These are phyloP conservation scores for Wickerhamiella dianesei DNA, from an alignment of 805 yeast genomes.

Conservation along the genomic window DNA sequence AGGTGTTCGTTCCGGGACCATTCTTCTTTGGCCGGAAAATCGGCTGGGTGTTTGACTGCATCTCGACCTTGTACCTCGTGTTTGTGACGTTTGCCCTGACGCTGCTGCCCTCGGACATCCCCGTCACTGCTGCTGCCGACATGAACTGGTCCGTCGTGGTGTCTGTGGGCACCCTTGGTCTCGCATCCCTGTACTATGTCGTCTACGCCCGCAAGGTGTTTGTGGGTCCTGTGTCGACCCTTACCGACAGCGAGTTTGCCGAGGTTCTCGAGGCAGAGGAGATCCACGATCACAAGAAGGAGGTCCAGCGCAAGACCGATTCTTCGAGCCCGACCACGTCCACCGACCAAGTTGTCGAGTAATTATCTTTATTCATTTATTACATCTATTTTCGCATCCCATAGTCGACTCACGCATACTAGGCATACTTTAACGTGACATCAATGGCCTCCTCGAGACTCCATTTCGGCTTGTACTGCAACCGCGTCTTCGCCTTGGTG, in stretches of 20 bases:
- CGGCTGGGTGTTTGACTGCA: slow-evolving; percentile 33
- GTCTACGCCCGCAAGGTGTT: slow-evolving; percentile 47
- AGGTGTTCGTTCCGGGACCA: slow-evolving; percentile 44
- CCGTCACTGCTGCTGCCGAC: slow-evolving; percentile 43
- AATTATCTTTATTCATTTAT: background rate
- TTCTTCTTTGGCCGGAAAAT: slow-evolving; percentile 41
- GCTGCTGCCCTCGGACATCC: slow-evolving; percentile 42
- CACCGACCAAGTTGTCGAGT: background rate
- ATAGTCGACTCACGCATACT: background rate
- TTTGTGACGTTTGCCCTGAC: slow-evolving; percentile 36
- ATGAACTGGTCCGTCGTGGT: slow-evolving; percentile 60
- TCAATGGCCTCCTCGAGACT: slow-evolving; percentile 50
- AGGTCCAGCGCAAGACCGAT: background rate
- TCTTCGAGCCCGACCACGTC: background rate
- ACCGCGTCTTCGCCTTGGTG: slow-evolving; percentile 60
- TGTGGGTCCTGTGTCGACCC: slow-evolving; percentile 36
- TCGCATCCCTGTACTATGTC: slow-evolving; percentile 38
- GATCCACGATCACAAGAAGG: background rate
- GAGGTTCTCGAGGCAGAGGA: slow-evolving; percentile 1
- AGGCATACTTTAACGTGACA: slow-evolving; percentile 7
- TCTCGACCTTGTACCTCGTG: slow-evolving; percentile 33
- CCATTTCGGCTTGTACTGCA: slow-evolving; percentile 76
- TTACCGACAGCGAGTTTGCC: slow-evolving; percentile 1
- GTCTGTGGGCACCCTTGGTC: slow-evolving; percentile 44
- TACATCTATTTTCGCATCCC: background rate